Evolutionary conservation across 306 rosid genomes (phyloP).

Genomic region (Inga laurina): DNA sequence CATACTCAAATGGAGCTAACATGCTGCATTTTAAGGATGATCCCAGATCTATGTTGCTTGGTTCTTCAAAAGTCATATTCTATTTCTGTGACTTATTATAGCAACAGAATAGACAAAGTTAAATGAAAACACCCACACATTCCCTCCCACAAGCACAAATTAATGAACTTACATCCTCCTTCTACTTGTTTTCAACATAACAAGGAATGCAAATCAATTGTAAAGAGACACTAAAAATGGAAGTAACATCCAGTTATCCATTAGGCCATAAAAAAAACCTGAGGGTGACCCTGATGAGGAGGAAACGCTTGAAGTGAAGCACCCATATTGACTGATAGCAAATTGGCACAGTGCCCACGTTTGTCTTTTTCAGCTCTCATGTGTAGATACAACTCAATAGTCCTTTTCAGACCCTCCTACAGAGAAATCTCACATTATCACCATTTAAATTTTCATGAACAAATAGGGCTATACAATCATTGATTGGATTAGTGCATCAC

Average conservation of each 20-base stretch:
- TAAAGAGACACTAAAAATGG: background rate
- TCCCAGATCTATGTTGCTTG: conserved; percentile 56
- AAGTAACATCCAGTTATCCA: conserved; percentile 14
- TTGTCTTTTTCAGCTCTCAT: no score
- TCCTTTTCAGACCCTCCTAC: no score
- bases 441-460: no score
- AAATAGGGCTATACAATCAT: no score
- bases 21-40: conserved; percentile 75
- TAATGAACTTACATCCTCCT: background rate
- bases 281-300: conserved; percentile 49
- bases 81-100: conserved; percentile 53
- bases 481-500: no score
- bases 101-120: conserved; percentile 7
- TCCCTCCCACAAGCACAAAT: background rate
- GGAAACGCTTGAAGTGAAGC: conserved; percentile 66
- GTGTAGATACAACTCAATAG: no score
- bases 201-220: background rate
- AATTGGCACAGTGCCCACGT: conserved; percentile 92
- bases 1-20: conserved; percentile 49
- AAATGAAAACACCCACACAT: background rate
- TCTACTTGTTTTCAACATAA: background rate
- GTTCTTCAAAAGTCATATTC: conserved; percentile 57
- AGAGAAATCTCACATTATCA: no score
- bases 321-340: conserved; percentile 79
- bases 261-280: conserved; percentile 36